Evolutionary conservation across 176 grass and related monocot species (phyloP), one percentile per base, ranked within the genome.

Genomic region (Dactylis glomerata): DNA sequence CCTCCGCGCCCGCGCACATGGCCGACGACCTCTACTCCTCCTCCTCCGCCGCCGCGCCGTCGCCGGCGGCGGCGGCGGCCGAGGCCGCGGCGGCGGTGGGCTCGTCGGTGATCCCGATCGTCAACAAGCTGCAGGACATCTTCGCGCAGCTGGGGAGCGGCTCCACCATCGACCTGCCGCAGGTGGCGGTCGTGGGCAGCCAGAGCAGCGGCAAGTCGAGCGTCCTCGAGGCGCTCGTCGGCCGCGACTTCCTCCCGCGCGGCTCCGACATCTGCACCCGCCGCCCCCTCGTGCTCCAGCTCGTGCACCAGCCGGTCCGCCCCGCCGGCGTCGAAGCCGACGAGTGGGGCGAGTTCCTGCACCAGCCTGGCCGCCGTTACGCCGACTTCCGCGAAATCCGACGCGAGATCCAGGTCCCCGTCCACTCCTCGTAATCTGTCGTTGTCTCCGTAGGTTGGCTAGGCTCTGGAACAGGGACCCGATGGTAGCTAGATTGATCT

Each of bases 161-260:
- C 80, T 94, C 93, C 73, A 96, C 93, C 31, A 92, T 98, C 74
- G 91, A 95, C 75, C 88, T 98, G 37, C 96, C 93, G 26, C 96
- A 98, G 89, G 96, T 98, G 36, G 93, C 96, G 19, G 96, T 94
- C 11, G 87, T 98, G 10, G 96, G 96, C 47, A 95, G 96, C 77
- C 96, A 98, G 93, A 98, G 96, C 85, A 94, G 96, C 73, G 96
- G 96, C 44, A 98, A 96, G 89, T 98, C 93, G 31, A 99, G 97
- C 88, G 90, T 99, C 42, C 90, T 99, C 37, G 97, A 99, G 86
- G 91, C 93, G 73, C 97, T 99, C 49, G 93, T 99, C 28, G 93
- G 93, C 51, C 85, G 97, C 15, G 93, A 99, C 73, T 99, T 99
- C 92, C 87, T 99, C 63, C 97, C 93, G 47, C 91, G 97, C 20